Percentiles rank a stretch among this genome's conserved stretches.
Evolutionary conservation across 208 protist genomes (phyloP).

Genomic region (Trypanosoma melophagium): DNA sequence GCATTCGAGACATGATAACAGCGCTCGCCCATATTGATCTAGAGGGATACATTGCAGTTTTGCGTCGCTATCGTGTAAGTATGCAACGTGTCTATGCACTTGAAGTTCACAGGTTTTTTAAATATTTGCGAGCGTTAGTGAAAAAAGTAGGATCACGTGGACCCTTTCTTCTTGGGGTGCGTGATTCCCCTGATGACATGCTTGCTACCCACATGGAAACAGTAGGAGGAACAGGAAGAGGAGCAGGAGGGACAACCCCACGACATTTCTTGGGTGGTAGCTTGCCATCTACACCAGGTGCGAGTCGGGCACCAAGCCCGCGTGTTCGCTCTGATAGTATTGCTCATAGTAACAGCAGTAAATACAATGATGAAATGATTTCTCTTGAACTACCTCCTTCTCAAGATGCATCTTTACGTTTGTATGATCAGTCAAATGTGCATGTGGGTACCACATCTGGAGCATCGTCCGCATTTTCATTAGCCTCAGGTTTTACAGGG

Average conservation of each 20-base stretch:
- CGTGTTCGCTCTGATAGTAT: conserved; percentile 11
- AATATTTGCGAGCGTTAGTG: conserved; percentile 53
- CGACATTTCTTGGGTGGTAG: neutral
- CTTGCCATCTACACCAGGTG: neutral
- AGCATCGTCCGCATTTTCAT: conserved; percentile 35
- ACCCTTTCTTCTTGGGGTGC: conserved; percentile 52
- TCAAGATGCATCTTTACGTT: conserved; percentile 50
- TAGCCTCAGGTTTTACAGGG: conserved; percentile 16
- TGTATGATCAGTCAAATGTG: conserved; percentile 6
- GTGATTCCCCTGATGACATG: conserved; percentile 38
- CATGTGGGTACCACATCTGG: conserved; percentile 4
- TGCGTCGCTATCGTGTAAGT: conserved; percentile 74
- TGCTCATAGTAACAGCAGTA: no score
- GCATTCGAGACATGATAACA: conserved; percentile 65
- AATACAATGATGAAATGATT: conserved; percentile 31
- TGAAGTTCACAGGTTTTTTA: conserved; percentile 76
- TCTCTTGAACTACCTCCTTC: conserved; percentile 53
- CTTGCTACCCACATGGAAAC: conserved; percentile 24
- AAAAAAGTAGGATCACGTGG: conserved; percentile 48
- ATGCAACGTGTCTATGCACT: conserved; percentile 82
- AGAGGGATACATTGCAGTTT: conserved; percentile 60
- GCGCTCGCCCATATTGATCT: conserved; percentile 67
- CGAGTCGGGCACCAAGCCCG: conserved; percentile 11
- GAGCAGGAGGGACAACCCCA: neutral
- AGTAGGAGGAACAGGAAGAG: conserved; percentile 5